Evolutionary conservation across 2,329 filamentous ascomycete genomes (phyloP), one percentile per base, ranked within the genome.

Genomic region (Geoglossum cookeanum): DNA sequence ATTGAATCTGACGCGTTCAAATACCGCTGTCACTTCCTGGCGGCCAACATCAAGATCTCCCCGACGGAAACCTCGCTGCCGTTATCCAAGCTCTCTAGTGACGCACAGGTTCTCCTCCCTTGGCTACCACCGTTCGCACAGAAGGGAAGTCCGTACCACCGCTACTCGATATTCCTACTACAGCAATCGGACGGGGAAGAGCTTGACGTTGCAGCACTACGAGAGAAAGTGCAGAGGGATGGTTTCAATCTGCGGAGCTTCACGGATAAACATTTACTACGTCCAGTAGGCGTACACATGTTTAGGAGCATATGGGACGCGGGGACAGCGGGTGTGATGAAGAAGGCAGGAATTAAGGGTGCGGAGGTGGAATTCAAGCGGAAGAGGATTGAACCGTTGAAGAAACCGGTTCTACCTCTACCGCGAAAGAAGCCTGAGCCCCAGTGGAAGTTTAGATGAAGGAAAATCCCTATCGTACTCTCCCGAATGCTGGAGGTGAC

Each of bases 271-370:
- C 80, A 87, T 67, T 70, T 74, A 58, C 73, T 92, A 60, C 77
- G 74, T 59, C 80, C 90, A 6, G 81, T 96, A 59, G 90, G 90
- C 48, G 85, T 88, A 64, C 87, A 82, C 67, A 73, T 98, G 64
- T 98, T 97, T 81, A 82, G 92, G 62, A 84, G 81, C 59, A 74
- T 85, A 62, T 97, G 90, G 87, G 92, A 98, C 69, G 86, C 92
- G 59, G 80, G 79, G 64, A 98, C 87, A 56, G 81, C 80, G n/a
- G 81, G 75, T 55, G 87, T 98, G 61, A 96, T 98, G 91, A 75
- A 81, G 66, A 79, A 86, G 64, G 79, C 85, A 63, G 81, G 79
- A 59, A 75, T 94, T 60, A 77, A 80, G 32, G 88, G 88, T 53
- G 81, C 82, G 59, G 84, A 94, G 65, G 68, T 96, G 61, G 87